A percentile compares a stretch with the other conserved stretches of the same genome.
Conservation (phyloP, 1,284 basidiomycete species). For the Psilocybe mexicana region DNA sequence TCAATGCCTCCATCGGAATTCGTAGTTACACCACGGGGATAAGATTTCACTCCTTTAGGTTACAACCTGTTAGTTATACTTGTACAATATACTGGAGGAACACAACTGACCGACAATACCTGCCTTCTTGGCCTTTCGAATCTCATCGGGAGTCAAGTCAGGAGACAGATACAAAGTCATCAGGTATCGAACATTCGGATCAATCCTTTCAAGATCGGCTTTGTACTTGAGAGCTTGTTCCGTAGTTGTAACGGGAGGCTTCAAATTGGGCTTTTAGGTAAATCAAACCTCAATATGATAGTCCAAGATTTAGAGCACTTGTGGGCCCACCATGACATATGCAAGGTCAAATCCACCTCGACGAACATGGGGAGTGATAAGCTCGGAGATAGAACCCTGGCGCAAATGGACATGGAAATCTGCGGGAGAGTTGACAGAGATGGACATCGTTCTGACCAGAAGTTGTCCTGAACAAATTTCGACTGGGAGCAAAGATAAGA, state of each 20-base stretch:
- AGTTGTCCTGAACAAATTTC: constrained; percentile 2
- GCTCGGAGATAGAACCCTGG: constrained; percentile 78
- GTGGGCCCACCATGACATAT: constrained; percentile 87
- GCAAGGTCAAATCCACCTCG: constrained; percentile 89
- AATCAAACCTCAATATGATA: constrained; percentile 16
- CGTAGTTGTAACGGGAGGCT: constrained; percentile 88
- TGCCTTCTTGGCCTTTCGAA: constrained; percentile 81
- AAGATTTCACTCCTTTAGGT: constrained; percentile 87
- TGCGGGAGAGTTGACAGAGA: constrained; percentile 72
- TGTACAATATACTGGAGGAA: background rate
- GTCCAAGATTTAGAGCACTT: constrained; percentile 4
- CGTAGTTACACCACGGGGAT: constrained; percentile 97
- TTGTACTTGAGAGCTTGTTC: constrained; percentile 85
- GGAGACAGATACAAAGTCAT: constrained; percentile 97
- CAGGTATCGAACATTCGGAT: constrained; percentile 82
- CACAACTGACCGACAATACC: constrained; percentile 75
- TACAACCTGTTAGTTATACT: background rate
- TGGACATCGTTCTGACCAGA: constrained; percentile 32
- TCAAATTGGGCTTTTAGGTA: constrained; percentile 81
- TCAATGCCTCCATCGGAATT: constrained; percentile 98
- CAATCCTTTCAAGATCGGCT: constrained; percentile 71
- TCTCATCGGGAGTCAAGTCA: constrained; percentile 88
- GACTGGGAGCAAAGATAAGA: constrained; percentile 29
- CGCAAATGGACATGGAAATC: constrained; percentile 98
- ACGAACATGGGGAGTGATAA: constrained; percentile 91